Evolutionary conservation across 768 basidiomycete species (phyloP), one percentile per base, ranked within the genome.

Genomic region (Kwoniella dejecticola): DNA sequence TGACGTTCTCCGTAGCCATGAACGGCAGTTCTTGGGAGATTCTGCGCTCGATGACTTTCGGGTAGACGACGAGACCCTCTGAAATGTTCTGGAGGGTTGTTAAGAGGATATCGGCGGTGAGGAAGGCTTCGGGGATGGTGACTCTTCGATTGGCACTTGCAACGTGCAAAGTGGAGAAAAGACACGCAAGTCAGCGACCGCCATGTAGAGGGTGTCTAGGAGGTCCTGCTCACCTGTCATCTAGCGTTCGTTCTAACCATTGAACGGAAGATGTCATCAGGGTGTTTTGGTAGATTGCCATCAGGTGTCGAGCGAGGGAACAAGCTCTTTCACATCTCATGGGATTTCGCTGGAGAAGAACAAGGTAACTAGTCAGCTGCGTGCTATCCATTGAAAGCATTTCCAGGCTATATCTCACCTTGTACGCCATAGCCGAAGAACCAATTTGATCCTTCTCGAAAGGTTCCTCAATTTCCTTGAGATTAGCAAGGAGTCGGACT

Each of bases 1-100:
- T 98, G 80, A 99, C 85, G 79, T 99, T 99, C 80, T 99, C 96
- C 1, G 96, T 99, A 3, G 95, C 93, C 96, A 99, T 98, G 84
- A 98, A 98, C 0, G 96, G 96, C 31, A 99, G 84, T 79, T 99
- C 96, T 78, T 97, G 91, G 2, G 87, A 79, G 78, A 99, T 94
- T 36, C 91, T 87, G 41, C 92, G 86, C 10, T 84, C 90, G 66
- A 99, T 98, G 63, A 99, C 95, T 77, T 86, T 88, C 10, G 96
- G 96, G 79, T 98, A 98, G 57, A 99, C 94, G n/a, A 98, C 93
- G n/a, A 99, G 84, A 0, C 95, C 96, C 80, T 98, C 96, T 2
- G 89, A 90, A 72, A 99, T 88, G 79, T 98, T 98, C 76, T 95
- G 93, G 23, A 99, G 83, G 21, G 93, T 97, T 62, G 90, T 91